Base-by-base conservation (phyloP, 352 stramenopile species). In the Phytophthora europaea region DNA sequence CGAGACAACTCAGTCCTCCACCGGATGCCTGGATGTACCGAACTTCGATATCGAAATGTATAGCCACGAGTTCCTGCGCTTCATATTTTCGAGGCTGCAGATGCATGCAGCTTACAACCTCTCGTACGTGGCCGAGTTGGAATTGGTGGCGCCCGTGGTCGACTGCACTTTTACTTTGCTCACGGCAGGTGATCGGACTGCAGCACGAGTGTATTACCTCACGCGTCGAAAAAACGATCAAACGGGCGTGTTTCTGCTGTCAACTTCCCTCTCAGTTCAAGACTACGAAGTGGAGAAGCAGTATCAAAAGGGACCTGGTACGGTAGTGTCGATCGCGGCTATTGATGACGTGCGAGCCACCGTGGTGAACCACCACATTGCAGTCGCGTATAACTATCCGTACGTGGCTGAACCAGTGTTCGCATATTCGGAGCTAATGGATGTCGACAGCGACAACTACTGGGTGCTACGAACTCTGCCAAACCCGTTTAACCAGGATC, bases 91-190 rank as follows among this genome's bases (percentile, higher is more conserved):
- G 7, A 65, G 28, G 18, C 15, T 83, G 0, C 45, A 75, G 8
- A 51, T 43, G 4, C 16, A 72, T 3, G 34, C 58, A 1, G 51
- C 31, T n/a, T 63, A 75, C 31, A 70, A 75, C 36, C 54, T 83
- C 31, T 65, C 60, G 4, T 67, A 71, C 33, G 62, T 81, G 23
- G 51, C 62, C 3, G 26, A 67, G 12, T 47, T 63, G 28, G 76
- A 84, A n/a, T 45, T 88, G 18, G 59, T 88, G 10, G 43, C 56
- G 6, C 80, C 80, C 0, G 40, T 88, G 22, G 50, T 84, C 15
- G 78, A 82, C 62, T 84, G 78, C 55, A 53, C 56, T 22, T 74
- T 71, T 18, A 7, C 18, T 12, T 45, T 65, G 12, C 8, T 77
- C 4, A 33, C 45, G 3, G 53, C 9, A 6, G 50, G 53, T 4